Base-by-base conservation (phyloP, 805 yeast species). In the Yamadazyma sp. region DNA sequence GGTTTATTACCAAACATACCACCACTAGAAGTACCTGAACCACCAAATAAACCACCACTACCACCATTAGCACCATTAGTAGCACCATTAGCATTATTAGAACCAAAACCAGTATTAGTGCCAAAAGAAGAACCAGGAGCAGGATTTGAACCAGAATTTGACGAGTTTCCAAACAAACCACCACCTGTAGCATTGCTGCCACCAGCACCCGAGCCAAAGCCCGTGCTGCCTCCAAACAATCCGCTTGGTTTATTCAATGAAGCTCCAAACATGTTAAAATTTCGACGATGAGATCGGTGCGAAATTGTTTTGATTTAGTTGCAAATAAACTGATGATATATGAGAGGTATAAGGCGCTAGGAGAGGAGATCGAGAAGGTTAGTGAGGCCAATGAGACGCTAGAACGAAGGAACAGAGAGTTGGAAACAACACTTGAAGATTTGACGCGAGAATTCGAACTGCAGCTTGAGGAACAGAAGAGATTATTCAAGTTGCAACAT, bases 21-120 rank as follows among this genome's bases (percentile, higher is more conserved):
- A 12, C 32, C 35, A 24, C 48, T 40, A 5, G 47, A 24, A 15
- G 42, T 13, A 25, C 29, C 27, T 6, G 41, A 18, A 26, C 24
- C 32, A 27, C 53, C 55, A 47, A 55, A 56, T 2, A 52, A 40
- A 12, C 62, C 61, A 33, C 52, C 50, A 21, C 46, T 29, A 19
- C 7, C n/a, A 7, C 28, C 29, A 25, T 42, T 38, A 3, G 42
- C 39, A 3, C 44, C 39, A n/a, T 40, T 43, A 17, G 47, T 37
- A 11, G 38, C 38, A 17, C 38, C 26, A 30, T 8, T 8, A 28
- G 44, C 44, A 18, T 42, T 44, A 24, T 25, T 20, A 11, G 25
- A 25, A 16, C 12, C 23, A 19, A 31, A 19, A 22, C 17, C 29
- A 20, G 23, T 21, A 30, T 22, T 33, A 12, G 25, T 58, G 18